Evolutionary conservation across 495 filamentous ascomycete species (phyloP).

Genomic region (Pyrenula massariospora): DNA sequence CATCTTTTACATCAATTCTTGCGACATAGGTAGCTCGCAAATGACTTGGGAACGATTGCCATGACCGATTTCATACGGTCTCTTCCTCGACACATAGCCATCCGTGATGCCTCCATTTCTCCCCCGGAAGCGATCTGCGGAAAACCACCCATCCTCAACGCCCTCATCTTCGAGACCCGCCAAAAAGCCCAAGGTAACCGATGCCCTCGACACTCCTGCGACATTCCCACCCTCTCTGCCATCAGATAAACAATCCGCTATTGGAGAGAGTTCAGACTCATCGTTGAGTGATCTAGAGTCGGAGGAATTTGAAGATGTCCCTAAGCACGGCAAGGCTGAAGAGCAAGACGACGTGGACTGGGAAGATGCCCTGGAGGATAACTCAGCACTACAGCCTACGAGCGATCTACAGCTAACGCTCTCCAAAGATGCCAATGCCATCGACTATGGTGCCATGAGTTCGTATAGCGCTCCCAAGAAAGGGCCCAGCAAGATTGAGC

Average conservation of each 20-base stretch:
- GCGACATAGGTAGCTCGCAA: no score
- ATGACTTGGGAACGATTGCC: no score
- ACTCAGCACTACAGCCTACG: constrained; percentile 15
- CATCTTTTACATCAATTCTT: no score
- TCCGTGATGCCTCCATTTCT: constrained; percentile 38
- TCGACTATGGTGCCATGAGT: constrained; percentile 43
- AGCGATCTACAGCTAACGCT: constrained; percentile 71
- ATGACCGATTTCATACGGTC: no score
- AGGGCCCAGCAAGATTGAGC: constrained; percentile 73
- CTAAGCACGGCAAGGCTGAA: constrained; percentile 16
- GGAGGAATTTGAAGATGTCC: constrained; percentile 54
- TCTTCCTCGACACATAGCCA: neutral
- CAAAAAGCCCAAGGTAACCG: constrained; percentile 44
- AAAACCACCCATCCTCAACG: constrained; percentile 11
- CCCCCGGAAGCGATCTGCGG: constrained; percentile 28
- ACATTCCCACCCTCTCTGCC: constrained; percentile 33
- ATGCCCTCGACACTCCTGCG: constrained; percentile 48
- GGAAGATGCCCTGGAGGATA: constrained; percentile 63
- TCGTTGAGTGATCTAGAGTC: constrained; percentile 51
- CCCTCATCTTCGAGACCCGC: constrained; percentile 1
- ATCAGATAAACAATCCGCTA: constrained; percentile 32
- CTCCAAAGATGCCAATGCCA: constrained; percentile 40
- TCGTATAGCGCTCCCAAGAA: constrained; percentile 46
- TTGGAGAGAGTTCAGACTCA: constrained; percentile 41
- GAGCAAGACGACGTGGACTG: constrained; percentile 65